phyloP scores from a whole-genome alignment of 306 rosid genomes.

The Begonia fuchsioides region DNA sequence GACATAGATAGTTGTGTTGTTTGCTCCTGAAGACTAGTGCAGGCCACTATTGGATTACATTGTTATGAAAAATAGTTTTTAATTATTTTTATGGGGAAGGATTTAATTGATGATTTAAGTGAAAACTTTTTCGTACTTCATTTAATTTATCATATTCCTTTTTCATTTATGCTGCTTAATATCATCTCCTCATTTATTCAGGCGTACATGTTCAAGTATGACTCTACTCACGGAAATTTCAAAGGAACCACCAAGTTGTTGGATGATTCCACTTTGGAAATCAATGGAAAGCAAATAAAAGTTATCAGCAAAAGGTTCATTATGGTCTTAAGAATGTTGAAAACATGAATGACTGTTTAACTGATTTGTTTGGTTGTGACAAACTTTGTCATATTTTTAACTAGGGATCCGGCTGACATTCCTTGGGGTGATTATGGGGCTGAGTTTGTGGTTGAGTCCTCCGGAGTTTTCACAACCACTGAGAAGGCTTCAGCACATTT shows the following conservation, averaged over 20 bases:
- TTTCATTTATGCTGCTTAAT: background rate
- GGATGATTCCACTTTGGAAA: constrained; percentile 63
- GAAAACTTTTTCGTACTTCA: background rate
- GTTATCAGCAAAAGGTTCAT: constrained; percentile 62
- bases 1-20: too few relatives aligned
- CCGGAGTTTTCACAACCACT: constrained; percentile 77
- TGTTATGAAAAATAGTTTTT: too few relatives aligned
- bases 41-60: too few relatives aligned
- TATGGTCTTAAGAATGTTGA: constrained; percentile 6
- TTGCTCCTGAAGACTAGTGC: too few relatives aligned
- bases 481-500: constrained; percentile 75
- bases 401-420: constrained; percentile 86
- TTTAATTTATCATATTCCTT: background rate
- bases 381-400: constrained; percentile 1
- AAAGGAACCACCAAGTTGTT: constrained; percentile 52
- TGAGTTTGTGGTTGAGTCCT: constrained; percentile 82
- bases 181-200: constrained; percentile 12
- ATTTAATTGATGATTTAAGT: background rate
- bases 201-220: constrained; percentile 97
- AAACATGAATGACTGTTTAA: background rate
- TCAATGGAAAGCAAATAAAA: constrained; percentile 73
- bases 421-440: constrained; percentile 91
- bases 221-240: constrained; percentile 84
- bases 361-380: background rate
- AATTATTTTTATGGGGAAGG: too few relatives aligned